phyloP scores from a whole-genome alignment of 768 basidiomycete genomes.

The Astraeus odoratus region DNA sequence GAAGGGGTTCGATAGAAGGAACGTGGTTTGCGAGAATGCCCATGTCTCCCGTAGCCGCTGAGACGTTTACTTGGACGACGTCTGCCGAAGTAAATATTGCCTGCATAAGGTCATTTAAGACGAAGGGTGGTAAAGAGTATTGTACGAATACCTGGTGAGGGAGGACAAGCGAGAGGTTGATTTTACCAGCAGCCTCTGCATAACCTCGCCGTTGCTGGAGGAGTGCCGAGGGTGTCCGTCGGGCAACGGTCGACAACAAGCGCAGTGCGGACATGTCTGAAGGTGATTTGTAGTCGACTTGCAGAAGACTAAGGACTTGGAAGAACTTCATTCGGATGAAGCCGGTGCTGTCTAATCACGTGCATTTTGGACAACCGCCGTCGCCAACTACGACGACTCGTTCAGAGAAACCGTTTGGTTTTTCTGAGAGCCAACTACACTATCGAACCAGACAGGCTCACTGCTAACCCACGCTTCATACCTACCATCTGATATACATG shows the following conservation, averaged over 20 bases:
- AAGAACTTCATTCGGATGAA: conserved; percentile 17
- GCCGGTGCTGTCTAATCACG: no score
- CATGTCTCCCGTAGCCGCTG: conserved; percentile 96
- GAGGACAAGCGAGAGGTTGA: conserved; percentile 87
- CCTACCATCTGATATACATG: no score
- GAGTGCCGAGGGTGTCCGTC: conserved; percentile 48
- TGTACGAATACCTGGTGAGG: conserved; percentile 74
- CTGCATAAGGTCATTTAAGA: conserved; percentile 35
- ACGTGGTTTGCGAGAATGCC: conserved; percentile 99
- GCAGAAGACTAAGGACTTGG: background rate
- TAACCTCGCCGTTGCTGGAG: conserved; percentile 71
- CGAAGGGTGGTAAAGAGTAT: conserved; percentile 10
- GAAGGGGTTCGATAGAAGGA: conserved; percentile 91
- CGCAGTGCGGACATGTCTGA: conserved; percentile 68
- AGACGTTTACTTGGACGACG: conserved; percentile 92
- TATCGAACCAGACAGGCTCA: no score
- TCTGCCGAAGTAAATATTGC: conserved; percentile 86
- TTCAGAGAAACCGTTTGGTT: no score
- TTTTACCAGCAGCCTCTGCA: conserved; percentile 86
- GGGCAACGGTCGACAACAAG: conserved; percentile 56
- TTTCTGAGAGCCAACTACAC: no score
- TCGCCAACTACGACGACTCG: no score
- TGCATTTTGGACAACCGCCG: no score
- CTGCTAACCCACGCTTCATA: no score
- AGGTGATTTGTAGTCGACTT: conserved; percentile 7